A percentile compares a stretch with the other conserved stretches of the same genome.
Evolutionary conservation across 2,329 filamentous ascomycete genomes (phyloP).

Genomic region (Hymenoscyphus fructigenus): DNA sequence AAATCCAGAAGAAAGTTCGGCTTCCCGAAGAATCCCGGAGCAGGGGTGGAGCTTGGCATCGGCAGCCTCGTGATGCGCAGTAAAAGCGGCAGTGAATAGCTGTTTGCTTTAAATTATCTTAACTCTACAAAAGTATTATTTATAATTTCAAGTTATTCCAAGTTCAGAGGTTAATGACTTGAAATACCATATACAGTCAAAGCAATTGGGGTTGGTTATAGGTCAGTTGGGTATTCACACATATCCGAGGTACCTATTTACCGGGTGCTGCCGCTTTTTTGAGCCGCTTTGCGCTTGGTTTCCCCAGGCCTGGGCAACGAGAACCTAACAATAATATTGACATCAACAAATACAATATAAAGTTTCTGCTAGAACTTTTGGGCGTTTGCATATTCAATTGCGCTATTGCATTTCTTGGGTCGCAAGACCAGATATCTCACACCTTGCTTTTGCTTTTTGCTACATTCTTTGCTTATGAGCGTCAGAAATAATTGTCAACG

Average conservation of each 20-base stretch:
- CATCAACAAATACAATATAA: slow-evolving; percentile 3
- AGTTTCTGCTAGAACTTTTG: neutral
- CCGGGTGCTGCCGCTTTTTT: neutral
- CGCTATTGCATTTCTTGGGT: neutral
- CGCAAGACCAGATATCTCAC: neutral
- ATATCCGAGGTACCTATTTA: neutral
- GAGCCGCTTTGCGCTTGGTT: neutral
- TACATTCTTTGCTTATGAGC: slow-evolving; percentile 7
- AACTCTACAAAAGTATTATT: too few relatives aligned
- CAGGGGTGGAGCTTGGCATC: too few relatives aligned
- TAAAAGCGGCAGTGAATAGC: too few relatives aligned
- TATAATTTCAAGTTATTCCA: too few relatives aligned
- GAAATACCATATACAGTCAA: too few relatives aligned
- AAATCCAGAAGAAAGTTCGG: slow-evolving; percentile 1
- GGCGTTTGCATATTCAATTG: slow-evolving; percentile 4
- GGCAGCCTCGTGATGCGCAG: too few relatives aligned
- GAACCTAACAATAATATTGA: neutral
- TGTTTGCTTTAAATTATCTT: too few relatives aligned
- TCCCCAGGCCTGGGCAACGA: slow-evolving; percentile 1
- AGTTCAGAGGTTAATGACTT: too few relatives aligned
- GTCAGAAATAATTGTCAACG: slow-evolving; percentile 12
- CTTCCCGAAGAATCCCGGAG: neutral
- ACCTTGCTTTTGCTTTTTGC: slow-evolving; percentile 9
- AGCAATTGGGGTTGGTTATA: too few relatives aligned
- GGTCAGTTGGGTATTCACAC: too few relatives aligned